Base-by-base conservation (phyloP, 1,284 basidiomycete genomes). In the Farysia itapuensis region DNA sequence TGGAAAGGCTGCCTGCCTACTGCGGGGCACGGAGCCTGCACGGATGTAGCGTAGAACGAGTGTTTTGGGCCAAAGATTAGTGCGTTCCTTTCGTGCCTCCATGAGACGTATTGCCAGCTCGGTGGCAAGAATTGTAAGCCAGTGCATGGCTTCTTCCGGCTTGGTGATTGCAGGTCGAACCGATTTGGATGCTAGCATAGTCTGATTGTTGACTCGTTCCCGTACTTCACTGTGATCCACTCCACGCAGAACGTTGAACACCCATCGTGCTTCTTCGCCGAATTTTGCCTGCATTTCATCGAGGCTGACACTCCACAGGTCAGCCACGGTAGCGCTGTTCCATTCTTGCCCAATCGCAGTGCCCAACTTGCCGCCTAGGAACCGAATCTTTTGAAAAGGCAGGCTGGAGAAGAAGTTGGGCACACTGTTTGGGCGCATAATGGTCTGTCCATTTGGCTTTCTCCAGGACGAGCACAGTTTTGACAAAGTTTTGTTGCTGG, bases 331-430 rank as follows among this genome's bases (percentile, higher is more conserved):
- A 1, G 57, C 58, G 11, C 87, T 87, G 6, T 85, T 90, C 72
- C 89, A 97, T 72, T 91, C 87, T 47, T 86, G 84, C 0, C 89
- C 89, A 23, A 99, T 81, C 1, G 90, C 86, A 36, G 85, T 83
- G 1, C 95, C 94, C 0, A 98, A 83, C 78, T 98, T 98, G 5
- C 95, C 94, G 1, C 94, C 94, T 0, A 99, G 80, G 66, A 90
- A 90, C 5, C 95, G 85, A 70, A 99, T 96, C 39, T 59, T 73
- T 19, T 61, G 53, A 26, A 53, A 58, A 12, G 70, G 67, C 18
- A 72, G 46, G 6, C 57, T 50, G 13, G 54, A 49, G 35, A 74
- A 59, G 31, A 67, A 75, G 36, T 50, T 59, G 25, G 49, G 45
- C 1, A 69, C 63, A 2, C 53, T 52, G 15, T 47, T 45, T 1